Percentiles rank a stretch among this genome's conserved stretches.
phyloP scores from a whole-genome alignment of 306 rosid genomes.

The Lupinus albus region DNA sequence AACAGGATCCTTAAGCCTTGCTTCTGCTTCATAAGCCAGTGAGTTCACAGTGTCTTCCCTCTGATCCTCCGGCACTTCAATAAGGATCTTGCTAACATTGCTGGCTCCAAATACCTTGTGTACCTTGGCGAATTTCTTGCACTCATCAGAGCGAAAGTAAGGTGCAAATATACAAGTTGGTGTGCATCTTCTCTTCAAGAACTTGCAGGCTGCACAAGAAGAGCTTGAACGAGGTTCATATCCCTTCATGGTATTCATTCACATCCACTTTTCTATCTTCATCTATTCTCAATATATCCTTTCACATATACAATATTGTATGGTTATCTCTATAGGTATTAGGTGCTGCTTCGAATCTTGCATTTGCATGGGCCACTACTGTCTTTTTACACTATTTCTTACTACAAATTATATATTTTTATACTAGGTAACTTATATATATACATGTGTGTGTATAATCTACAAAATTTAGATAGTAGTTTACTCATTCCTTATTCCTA shows the following conservation, averaged over 20 bases:
- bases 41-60: conserved; percentile 86
- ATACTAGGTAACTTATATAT: too few relatives aligned
- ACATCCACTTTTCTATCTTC: conserved; percentile 22
- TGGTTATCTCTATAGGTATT: conserved; percentile 24
- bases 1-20: conserved; percentile 81
- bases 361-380: conserved; percentile 39
- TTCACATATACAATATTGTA: not conserved
- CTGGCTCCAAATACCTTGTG: conserved; percentile 98
- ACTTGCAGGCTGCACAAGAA: conserved; percentile 95
- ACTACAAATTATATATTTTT: not conserved
- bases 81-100: conserved; percentile 90
- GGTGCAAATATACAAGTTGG: conserved; percentile 90
- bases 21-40: conserved; percentile 85
- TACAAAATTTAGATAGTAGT: too few relatives aligned
- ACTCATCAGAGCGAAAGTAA: conserved; percentile 76
- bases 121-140: conserved; percentile 79
- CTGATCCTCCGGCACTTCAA: conserved; percentile 79
- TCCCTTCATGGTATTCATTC: conserved; percentile 58
- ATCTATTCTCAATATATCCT: not conserved
- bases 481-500: too few relatives aligned
- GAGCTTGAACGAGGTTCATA: conserved; percentile 82
- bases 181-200: conserved; percentile 76
- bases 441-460: too few relatives aligned
- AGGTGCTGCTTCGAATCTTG: conserved; percentile 47
- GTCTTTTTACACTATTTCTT: conserved; percentile 27